Evolutionary conservation across 2,329 filamentous ascomycete genomes (phyloP), one percentile per base, ranked within the genome.

Genomic region (Botrytis byssoidea): DNA sequence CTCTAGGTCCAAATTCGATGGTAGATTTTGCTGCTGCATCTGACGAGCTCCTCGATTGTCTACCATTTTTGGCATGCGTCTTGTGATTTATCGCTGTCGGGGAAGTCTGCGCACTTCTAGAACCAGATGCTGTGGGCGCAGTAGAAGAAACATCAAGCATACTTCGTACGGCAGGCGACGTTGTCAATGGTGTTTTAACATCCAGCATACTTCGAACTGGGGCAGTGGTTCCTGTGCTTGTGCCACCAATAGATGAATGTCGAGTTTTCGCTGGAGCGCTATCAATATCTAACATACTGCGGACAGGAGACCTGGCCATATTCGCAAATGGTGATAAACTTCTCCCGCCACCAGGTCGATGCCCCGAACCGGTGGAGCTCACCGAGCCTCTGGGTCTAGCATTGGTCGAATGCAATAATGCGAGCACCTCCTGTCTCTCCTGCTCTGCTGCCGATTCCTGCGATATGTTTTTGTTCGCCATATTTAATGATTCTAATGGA

Each of bases 401-500:
- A 46, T 40, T 44, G n/a, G 76, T 66, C 35, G 70, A 73, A 71
- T 92, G 90, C 60, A 94, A 85, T 75, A 93, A 84, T 66, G 89
- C 90, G 77, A 94, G 85, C 57, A 94, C 90, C 83, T 93, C 92
- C 76, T 87, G 86, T 75, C 92, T 88, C 85, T 95, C 93, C 84
- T 94, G 91, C 80, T 94, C 92, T 76, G 94, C 86, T 77, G 91
- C 89, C 67, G 91, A 88, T 83, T 94, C 92, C 79, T 95, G 88
- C 79, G 92, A 94, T 91, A 93, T 93, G 32, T 85, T 84, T 68
- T 76, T 73, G n/a, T 18, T 59, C 55, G 77, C 74, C 79, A 81
- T 81, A 40, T 57, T n/a, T 32, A 68, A 35, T 57, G 74, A n/a
- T 37, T 32, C 18, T 25, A 14, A 51, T 72, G 44, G 16, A 9